Evolutionary conservation across 1,284 basidiomycete genomes (phyloP), one percentile per base, ranked within the genome.

Genomic region (Schizopora paradoxa): DNA sequence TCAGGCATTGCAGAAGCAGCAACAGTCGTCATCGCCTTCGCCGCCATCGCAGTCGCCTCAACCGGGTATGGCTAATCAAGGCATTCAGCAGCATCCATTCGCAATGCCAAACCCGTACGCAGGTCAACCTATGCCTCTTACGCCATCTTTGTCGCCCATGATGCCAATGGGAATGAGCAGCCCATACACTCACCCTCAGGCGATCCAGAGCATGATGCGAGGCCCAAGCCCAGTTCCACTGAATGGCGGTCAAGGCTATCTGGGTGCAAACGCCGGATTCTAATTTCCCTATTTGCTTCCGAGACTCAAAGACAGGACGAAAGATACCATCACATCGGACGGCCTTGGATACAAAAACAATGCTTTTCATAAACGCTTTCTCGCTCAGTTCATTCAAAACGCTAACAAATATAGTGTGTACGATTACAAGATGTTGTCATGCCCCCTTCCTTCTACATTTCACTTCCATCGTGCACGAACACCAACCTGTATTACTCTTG

Each of bases 201-300:
- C 82, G n/a, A 83, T 87, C 77, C 84, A 87, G 58, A 86, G 82
- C 55, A 79, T 88, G 7, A 45, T 49, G 82, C 76, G 85, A 48
- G 80, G 86, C 60, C 74, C 83, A 5, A 86, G 82, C 58, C 84
- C 85, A 13, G 74, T 70, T 13, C 79, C 77, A 11, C 59, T 64
- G 56, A 58, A 68, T 44, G 62, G 59, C 19, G 68, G 66, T 43
- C 78, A 81, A 60, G 73, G 71, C 40, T 82, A 76, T 61, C 74
- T 78, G 66, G 67, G 65, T 57, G 76, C 76, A 63, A 64, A 67
- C 40, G 64, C 66, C 14, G 68, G 13, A 26, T n/a, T 13, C 6
- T 19, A n/a, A 21, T 7, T 19, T 19, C 38, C 14, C 69, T 58
- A 65, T 60, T 28, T 60, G 61, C 25, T 63, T 61, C 53, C 33